These are phyloP conservation scores for Psilocybe tampanensis DNA, from an alignment of 768 basidiomycete genomes.

Conservation along the genomic window DNA sequence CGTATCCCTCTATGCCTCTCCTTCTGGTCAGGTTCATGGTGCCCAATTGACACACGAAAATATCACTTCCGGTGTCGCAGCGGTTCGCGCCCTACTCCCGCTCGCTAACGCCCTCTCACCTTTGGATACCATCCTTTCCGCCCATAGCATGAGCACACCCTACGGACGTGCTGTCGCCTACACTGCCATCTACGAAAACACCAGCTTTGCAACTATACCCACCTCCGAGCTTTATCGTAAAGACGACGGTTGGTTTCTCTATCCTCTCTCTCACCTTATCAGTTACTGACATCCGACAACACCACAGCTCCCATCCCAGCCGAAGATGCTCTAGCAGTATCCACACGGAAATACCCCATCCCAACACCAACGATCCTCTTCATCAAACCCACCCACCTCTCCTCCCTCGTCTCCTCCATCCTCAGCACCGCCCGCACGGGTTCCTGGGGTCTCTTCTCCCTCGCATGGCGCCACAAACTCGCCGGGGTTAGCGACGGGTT, in stretches of 20 bases:
- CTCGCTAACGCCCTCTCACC: constrained; percentile 65
- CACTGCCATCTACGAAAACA: constrained; percentile 74
- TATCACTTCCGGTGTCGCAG: constrained; percentile 87
- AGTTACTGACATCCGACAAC: not conserved
- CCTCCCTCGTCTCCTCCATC: constrained; percentile 54
- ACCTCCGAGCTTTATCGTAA: constrained; percentile 54
- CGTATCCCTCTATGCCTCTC: constrained; percentile 61
- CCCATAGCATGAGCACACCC: constrained; percentile 70
- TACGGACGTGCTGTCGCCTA: constrained; percentile 83
- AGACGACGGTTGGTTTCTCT: constrained; percentile 40
- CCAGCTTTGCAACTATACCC: constrained; percentile 68
- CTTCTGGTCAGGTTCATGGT: constrained; percentile 56
- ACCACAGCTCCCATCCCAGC: constrained; percentile 12
- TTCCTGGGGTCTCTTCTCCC: constrained; percentile 53
- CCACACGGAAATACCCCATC: constrained; percentile 49
- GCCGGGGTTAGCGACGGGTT: constrained; percentile 72
- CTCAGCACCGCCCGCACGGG: constrained; percentile 50
- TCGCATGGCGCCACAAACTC: constrained; percentile 82
- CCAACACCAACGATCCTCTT: constrained; percentile 84
- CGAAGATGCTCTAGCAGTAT: constrained; percentile 16
- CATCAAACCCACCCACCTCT: constrained; percentile 64
- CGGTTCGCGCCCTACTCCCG: constrained; percentile 75
- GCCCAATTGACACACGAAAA: constrained; percentile 81
- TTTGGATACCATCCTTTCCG: constrained; percentile 78
- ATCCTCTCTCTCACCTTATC: not conserved